Percentiles rank a stretch among this genome's conserved stretches.
Conservation (phyloP, 169 alveolate genomes). For the Plasmodium vivax region DNA sequence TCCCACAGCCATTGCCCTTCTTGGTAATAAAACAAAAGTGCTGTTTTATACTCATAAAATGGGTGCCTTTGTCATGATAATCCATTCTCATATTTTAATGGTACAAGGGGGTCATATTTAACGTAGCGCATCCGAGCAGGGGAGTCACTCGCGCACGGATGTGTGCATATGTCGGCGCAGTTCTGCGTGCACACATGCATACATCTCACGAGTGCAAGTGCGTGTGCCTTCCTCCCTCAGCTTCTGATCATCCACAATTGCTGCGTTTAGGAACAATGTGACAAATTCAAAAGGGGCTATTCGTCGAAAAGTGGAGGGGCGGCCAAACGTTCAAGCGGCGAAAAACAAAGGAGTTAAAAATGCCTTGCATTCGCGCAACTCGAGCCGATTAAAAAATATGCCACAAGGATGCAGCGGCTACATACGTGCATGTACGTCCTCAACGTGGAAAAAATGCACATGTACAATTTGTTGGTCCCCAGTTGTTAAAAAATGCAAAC, state of each 20-base stretch:
- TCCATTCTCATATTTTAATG: constrained; percentile 71
- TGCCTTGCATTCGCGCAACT: not conserved
- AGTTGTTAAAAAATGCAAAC: not conserved
- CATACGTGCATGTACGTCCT: not conserved
- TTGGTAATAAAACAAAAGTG: constrained; percentile 44
- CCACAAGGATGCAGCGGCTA: not conserved
- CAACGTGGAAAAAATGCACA: not conserved
- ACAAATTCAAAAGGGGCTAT: not conserved
- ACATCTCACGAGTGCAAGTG: not conserved
- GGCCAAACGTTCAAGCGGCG: not conserved
- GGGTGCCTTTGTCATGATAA: constrained; percentile 43
- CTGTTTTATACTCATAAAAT: constrained; percentile 44
- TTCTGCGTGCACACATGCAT: not conserved
- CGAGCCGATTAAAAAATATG: not conserved
- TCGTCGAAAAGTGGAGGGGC: not conserved
- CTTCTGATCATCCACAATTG: not conserved
- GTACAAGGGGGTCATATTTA: constrained; percentile 7
- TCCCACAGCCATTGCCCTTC: not conserved
- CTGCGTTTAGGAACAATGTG: not conserved
- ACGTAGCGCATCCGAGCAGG: not conserved
- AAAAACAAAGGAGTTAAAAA: not conserved
- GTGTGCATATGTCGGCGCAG: not conserved
- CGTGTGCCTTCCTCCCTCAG: not conserved
- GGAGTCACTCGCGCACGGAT: not conserved
- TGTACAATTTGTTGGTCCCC: not conserved